Evolutionary conservation across 495 filamentous ascomycete species (phyloP).

Genomic region (Penicillium samsonianum): DNA sequence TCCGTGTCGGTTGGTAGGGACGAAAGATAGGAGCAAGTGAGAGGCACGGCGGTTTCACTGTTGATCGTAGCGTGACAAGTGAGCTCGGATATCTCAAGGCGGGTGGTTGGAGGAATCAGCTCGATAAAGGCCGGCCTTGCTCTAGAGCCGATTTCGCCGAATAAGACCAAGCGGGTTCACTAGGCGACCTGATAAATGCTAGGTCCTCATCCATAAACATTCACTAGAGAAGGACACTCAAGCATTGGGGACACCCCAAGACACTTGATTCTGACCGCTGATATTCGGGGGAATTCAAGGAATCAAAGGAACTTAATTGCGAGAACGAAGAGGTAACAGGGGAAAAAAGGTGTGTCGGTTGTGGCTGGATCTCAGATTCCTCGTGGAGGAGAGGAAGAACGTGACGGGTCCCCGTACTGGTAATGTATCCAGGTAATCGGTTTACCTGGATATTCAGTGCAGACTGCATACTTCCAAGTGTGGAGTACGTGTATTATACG

Average conservation of each 20-base stretch:
- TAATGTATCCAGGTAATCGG: background rate
- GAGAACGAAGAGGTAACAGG: constrained; percentile 1
- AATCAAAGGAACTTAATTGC: constrained; percentile 4
- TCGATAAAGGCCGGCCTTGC: background rate
- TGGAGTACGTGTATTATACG: background rate
- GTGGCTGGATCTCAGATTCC: constrained; percentile 32
- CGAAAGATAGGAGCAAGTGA: constrained; percentile 2
- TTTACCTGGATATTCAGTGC: background rate
- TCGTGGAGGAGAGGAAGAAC: constrained; percentile 30
- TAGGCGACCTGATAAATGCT: constrained; percentile 9
- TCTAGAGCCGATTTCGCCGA: constrained; percentile 5
- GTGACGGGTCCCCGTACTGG: constrained; percentile 14
- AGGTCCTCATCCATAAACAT: constrained; percentile 8
- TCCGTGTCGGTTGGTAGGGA: constrained; percentile 26
- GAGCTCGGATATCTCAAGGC: background rate
- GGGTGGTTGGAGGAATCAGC: background rate
- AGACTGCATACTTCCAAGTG: background rate
- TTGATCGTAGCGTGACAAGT: background rate
- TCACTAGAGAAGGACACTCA: background rate
- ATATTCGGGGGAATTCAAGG: background rate
- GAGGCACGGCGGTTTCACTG: background rate
- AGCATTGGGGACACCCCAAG: background rate
- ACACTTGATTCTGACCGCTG: background rate
- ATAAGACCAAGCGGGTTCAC: constrained; percentile 1
- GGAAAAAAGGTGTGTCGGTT: constrained; percentile 17